Evolutionary conservation across 1,284 basidiomycete genomes (phyloP).

Genomic region (Ceratobasidium sp.): DNA sequence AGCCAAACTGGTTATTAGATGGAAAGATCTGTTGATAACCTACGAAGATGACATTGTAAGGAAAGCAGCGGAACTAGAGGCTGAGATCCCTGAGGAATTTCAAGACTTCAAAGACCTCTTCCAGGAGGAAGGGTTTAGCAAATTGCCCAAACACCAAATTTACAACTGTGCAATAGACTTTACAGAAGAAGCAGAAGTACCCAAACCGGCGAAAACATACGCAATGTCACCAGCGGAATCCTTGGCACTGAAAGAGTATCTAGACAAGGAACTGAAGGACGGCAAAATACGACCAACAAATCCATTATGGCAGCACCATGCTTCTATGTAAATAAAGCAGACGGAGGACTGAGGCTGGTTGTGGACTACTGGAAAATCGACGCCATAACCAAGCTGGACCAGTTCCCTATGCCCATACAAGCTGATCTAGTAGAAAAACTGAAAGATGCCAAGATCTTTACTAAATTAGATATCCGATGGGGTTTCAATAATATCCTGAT

Average conservation of each 20-base stretch:
- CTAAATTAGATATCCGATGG: constrained; percentile 24
- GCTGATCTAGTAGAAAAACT: constrained; percentile 8
- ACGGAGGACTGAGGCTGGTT: neutral
- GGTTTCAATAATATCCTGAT: constrained; percentile 41
- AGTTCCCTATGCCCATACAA: constrained; percentile 19
- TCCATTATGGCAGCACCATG: neutral
- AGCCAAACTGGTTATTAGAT: constrained; percentile 4
- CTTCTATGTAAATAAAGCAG: constrained; percentile 20
- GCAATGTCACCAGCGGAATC: neutral
- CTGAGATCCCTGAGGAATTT: too few relatives aligned
- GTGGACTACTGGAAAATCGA: constrained; percentile 7
- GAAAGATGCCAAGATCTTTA: constrained; percentile 32
- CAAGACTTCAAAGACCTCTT: neutral
- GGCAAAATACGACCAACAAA: constrained; percentile 1
- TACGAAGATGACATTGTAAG: neutral
- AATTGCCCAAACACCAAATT: constrained; percentile 12
- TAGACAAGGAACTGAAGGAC: neutral
- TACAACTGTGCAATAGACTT: constrained; percentile 19
- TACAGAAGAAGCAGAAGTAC: neutral
- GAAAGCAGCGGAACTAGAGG: too few relatives aligned
- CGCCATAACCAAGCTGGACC: neutral
- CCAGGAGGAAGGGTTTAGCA: constrained; percentile 18
- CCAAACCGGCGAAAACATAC: neutral
- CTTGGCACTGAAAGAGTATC: neutral
- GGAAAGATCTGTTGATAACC: neutral